Evolutionary conservation across 2,329 filamentous ascomycete species (phyloP).

Genomic region (Pyrenophora teres): DNA sequence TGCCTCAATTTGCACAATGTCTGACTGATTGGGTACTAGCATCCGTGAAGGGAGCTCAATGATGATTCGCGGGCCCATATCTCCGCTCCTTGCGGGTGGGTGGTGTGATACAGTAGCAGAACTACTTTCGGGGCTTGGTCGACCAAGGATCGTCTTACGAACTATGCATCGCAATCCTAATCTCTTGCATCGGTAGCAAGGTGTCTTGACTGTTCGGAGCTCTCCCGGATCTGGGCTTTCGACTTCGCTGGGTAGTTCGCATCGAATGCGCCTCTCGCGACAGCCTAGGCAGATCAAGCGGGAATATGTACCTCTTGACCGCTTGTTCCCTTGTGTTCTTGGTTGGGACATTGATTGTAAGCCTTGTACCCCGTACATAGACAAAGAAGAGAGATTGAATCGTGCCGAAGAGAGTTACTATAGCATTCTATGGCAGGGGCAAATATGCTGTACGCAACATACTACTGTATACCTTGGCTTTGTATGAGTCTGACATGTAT

Average conservation of each 20-base stretch:
- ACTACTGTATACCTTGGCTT: no score
- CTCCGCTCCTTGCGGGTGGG: background rate
- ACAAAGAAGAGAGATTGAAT: no score
- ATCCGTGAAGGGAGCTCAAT: no score
- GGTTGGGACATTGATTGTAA: constrained; percentile 6
- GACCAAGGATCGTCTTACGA: constrained; percentile 20
- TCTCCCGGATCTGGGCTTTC: constrained; percentile 20
- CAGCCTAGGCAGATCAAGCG: constrained; percentile 26
- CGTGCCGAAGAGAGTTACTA: no score
- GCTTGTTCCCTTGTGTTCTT: constrained; percentile 12
- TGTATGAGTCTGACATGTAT: no score
- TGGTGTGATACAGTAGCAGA: constrained; percentile 8
- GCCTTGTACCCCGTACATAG: no score
- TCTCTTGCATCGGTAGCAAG: constrained; percentile 22
- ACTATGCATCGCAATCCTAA: constrained; percentile 20
- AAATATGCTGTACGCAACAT: no score
- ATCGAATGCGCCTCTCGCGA: constrained; percentile 24
- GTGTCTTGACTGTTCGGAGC: constrained; percentile 20
- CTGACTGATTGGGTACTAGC: no score
- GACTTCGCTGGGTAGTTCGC: constrained; percentile 21
- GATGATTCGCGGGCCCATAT: no score
- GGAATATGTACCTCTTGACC: constrained; percentile 22
- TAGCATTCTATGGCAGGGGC: no score
- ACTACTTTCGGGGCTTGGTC: constrained; percentile 11
- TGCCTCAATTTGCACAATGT: no score